A percentile compares a stretch with the other conserved stretches of the same genome.
Conservation (phyloP, 176 grass and related monocot species). For the Aechmea fasciata region DNA sequence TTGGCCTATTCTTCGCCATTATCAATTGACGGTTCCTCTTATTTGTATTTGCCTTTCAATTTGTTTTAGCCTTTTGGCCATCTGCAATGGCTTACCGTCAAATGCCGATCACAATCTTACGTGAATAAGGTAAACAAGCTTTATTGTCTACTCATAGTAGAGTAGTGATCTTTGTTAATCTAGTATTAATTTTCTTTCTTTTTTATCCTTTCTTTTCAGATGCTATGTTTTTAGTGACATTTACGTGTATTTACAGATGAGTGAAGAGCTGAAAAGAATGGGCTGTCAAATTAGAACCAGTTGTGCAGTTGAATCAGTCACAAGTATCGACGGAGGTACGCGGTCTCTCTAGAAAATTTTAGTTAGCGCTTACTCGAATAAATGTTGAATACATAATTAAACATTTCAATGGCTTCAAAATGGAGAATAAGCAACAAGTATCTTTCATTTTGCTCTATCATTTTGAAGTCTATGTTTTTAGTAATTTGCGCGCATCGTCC, state of each 20-base stretch:
- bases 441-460: neutral
- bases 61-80: slow-evolving; percentile 51
- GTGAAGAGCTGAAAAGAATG: slow-evolving; percentile 58
- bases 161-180: neutral
- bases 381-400: neutral
- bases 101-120: slow-evolving; percentile 58
- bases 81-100: slow-evolving; percentile 82
- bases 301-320: slow-evolving; percentile 46
- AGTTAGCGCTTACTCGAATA: neutral
- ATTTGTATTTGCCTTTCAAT: neutral
- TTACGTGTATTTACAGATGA: slow-evolving; percentile 31
- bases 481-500: neutral
- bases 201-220: neutral
- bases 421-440: neutral
- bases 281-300: slow-evolving; percentile 59
- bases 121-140: slow-evolving; percentile 40
- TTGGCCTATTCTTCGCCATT: neutral
- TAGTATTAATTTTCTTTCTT: neutral
- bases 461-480: neutral
- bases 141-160: neutral
- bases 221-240: neutral
- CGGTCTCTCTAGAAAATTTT: neutral
- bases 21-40: too few species aligned
- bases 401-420: neutral
- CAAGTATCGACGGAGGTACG: slow-evolving; percentile 43